Base-by-base conservation (phyloP, 2,329 filamentous ascomycete species). In the Paraphoma sp. region DNA sequence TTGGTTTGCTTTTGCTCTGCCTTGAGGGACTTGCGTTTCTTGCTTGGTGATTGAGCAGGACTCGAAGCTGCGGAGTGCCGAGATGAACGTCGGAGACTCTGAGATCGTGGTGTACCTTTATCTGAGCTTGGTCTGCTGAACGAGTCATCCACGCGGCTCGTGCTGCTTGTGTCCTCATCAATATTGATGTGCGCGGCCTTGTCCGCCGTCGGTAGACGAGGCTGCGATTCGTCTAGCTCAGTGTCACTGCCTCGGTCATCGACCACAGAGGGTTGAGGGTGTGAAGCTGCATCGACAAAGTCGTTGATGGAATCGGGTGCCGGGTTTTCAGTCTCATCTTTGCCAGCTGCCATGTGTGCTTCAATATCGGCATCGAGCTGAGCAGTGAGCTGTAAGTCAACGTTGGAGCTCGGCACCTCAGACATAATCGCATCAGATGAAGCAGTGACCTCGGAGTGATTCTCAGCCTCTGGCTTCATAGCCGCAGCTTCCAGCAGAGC, bases 141-240 rank as follows among this genome's bases (percentile, higher is more conserved):
- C 30, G 77, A 79, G 38, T 79, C 74, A 28, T 66, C 70, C 3
- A 79, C 64, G 36, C 70, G 65, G 45, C 70, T 77, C 17, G 69
- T 66, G 45, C 70, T 71, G 23, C 56, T 71, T 1, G 62, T 64
- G 4, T 48, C 60, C 4, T 43, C 17, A 50, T 58, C 56, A 11
- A 42, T 56, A 16, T 59, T 50, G 23, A 42, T 41, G 14, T 16
- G 36, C 10, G 50, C 42, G 16, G 44, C 51, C 16, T 42, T 4
- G 12, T 14, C 8, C 8, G 54, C 45, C 12, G 40, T 33, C 2
- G 53, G 45, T 31, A 55, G 52, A 4, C 59, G 50, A 4, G 53
- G 43, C 11, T 64, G 64, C 3, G 63, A 68, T 7, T 71, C 63
- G 30, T 66, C 62, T 6, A 67, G 64, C 58, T 72, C 69, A 6